Percentiles rank a stretch among this genome's conserved stretches.
These are phyloP conservation scores for Hsuehochloa calcarea DNA, from an alignment of 176 grass and related monocot genomes.

Conservation along the genomic window DNA sequence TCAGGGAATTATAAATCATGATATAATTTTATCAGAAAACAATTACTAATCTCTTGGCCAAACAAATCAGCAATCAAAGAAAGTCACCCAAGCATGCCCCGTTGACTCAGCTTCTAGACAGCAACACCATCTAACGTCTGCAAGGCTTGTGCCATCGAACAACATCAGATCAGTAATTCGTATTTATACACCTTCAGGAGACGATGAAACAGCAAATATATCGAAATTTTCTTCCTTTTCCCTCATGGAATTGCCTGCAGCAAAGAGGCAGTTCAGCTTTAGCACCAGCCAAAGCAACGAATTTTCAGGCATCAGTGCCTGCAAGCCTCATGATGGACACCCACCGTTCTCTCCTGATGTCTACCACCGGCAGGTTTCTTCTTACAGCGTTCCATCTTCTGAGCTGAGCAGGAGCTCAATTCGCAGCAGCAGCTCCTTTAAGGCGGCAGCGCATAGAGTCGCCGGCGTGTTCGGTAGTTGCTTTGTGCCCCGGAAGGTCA, in stretches of 20 bases:
- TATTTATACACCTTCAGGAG: constrained; percentile 3
- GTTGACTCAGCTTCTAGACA: constrained; percentile 23
- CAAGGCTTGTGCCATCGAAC: neutral
- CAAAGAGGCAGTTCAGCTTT: constrained; percentile 29
- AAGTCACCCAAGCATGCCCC: neutral
- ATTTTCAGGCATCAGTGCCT: neutral
- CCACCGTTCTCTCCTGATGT: neutral
- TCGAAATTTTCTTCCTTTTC: neutral
- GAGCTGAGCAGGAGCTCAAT: constrained; percentile 37
- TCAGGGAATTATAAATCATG: neutral
- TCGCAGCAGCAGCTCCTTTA: constrained; percentile 31
- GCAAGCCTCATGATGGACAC: neutral
- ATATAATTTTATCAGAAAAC: neutral
- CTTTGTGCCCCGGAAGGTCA: constrained; percentile 35
- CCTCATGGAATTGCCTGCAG: constrained; percentile 9
- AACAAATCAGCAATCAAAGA: neutral
- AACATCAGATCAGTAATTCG: neutral
- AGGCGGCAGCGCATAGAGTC: constrained; percentile 23
- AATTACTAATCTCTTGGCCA: neutral
- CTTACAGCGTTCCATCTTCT: constrained; percentile 28
- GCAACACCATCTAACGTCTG: neutral
- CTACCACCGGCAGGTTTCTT: constrained; percentile 33
- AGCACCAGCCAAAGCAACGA: constrained; percentile 15
- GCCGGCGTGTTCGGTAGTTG: constrained; percentile 36
- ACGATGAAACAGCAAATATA: neutral